Evolutionary conservation across 805 yeast species (phyloP), one percentile per base, ranked within the genome.

Genomic region (Cyberlindnera meyerae): DNA sequence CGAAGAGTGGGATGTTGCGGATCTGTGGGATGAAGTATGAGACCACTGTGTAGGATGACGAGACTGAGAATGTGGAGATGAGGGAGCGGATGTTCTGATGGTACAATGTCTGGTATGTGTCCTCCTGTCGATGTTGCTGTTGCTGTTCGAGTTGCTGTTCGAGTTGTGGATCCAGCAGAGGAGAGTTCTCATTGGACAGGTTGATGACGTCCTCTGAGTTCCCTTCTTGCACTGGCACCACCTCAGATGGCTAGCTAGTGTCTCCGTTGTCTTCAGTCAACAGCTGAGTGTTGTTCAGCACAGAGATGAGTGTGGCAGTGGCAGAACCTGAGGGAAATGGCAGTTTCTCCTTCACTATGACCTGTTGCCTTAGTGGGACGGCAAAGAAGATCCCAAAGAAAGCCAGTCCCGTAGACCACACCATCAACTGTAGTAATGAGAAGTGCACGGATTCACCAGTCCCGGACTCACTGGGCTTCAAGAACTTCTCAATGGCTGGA

Each of bases 351-450:
- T 75, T 77, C n/a, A 88, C 75, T 24, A 90, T 81, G 14, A 89
- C 95, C 55, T 88, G 95, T 43, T 74, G 75, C 44, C 97, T 70
- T 34, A 90, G 65, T 1, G 96, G 90, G 18, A 90, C 77, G 3
- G 97, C 97, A 60, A 90, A 88, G 60, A 90, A 93, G 1, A 90
- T 95, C 2, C 98, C 98, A 63, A 90, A 89, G 41, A 88, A 84
- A 0, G 95, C 96, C 37, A 93, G 63, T 0, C 96, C 96, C 1
- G 75, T 51, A 1, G 90, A 79, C 97, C 97, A 93, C 3, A 82
- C 55, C 17, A 86, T 61, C 36, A 90, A 61, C 44, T 88, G 81
- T 32, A 54, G 49, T 4, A 75, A 42, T 1, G 67, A 51, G 31
- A 78, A 65, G 3, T 43, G 40, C 6, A 65, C 47, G 1, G 59